These are phyloP conservation scores for Metschnikowia peoriensis DNA, from an alignment of 805 yeast species.

Conservation along the genomic window DNA sequence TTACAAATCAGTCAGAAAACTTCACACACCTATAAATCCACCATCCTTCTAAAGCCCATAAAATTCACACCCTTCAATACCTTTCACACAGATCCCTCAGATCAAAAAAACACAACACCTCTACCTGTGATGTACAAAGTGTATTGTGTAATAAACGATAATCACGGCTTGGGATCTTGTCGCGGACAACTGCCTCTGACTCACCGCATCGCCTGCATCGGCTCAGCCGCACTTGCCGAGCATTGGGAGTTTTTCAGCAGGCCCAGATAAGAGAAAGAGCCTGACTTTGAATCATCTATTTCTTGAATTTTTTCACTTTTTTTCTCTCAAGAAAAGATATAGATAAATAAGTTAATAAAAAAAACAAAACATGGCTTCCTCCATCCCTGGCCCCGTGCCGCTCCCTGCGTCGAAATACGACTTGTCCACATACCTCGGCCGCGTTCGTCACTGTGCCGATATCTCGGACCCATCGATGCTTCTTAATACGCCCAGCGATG, in stretches of 20 bases:
- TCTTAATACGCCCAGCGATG: constrained; percentile 62
- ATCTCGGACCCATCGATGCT: constrained; percentile 91
- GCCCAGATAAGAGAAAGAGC: not conserved
- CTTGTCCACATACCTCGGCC: constrained; percentile 81
- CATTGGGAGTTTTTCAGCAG: not conserved
- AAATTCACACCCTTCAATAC: no score
- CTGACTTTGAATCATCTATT: no score
- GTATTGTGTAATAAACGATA: no score
- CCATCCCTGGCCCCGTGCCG: constrained; percentile 77
- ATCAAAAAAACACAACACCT: no score
- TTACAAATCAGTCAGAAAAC: no score
- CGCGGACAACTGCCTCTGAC: not conserved
- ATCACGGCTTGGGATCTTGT: no score
- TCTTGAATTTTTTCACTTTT: no score
- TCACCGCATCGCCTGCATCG: constrained; percentile 2
- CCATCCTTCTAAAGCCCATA: no score
- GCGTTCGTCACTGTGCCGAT: constrained; percentile 92
- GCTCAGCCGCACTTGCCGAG: not conserved
- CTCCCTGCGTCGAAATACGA: constrained; percentile 82
- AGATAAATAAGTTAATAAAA: not conserved
- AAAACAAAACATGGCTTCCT: constrained; percentile 66
- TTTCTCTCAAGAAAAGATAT: not conserved
- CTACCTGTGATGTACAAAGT: not conserved
- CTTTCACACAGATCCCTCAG: no score
- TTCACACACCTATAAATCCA: no score